Evolutionary conservation across 352 stramenopile species (phyloP).

Genomic region (Pythium aphanidermatum): DNA sequence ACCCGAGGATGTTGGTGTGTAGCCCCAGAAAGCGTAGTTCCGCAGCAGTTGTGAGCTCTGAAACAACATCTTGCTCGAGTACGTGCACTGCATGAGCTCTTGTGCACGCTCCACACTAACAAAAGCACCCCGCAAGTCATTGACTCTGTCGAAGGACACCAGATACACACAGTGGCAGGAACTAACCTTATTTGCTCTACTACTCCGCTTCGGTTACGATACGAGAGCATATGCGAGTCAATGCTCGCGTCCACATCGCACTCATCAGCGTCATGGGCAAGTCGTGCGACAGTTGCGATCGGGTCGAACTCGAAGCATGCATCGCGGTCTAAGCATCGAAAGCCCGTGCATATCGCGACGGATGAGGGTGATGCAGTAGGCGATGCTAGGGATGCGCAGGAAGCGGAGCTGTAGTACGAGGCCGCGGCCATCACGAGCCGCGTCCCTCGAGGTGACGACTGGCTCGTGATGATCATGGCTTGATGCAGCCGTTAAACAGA

Average conservation of each 20-base stretch:
- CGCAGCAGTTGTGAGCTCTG: constrained; percentile 49
- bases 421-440: no score
- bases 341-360: constrained; percentile 23
- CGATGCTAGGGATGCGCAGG: no score
- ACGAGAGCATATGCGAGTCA: constrained; percentile 28
- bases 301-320: constrained; percentile 51
- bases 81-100: constrained; percentile 65
- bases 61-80: constrained; percentile 61
- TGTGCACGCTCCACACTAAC: constrained; percentile 34
- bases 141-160: not conserved
- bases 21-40: constrained; percentile 77
- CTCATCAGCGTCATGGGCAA: constrained; percentile 29
- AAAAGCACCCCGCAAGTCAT: not conserved
- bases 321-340: constrained; percentile 56
- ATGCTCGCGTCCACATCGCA: constrained; percentile 28
- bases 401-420: no score
- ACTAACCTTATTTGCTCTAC: constrained; percentile 33
- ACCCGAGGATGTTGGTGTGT: constrained; percentile 36
- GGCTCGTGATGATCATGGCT: not conserved
- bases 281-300: constrained; percentile 22
- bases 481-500: not conserved
- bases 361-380: not conserved
- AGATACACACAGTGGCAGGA: not conserved
- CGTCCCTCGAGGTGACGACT: no score
- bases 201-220: constrained; percentile 25